Evolutionary conservation across 352 stramenopile species (phyloP), one percentile per base, ranked within the genome.

Genomic region (Phytophthora rubi): DNA sequence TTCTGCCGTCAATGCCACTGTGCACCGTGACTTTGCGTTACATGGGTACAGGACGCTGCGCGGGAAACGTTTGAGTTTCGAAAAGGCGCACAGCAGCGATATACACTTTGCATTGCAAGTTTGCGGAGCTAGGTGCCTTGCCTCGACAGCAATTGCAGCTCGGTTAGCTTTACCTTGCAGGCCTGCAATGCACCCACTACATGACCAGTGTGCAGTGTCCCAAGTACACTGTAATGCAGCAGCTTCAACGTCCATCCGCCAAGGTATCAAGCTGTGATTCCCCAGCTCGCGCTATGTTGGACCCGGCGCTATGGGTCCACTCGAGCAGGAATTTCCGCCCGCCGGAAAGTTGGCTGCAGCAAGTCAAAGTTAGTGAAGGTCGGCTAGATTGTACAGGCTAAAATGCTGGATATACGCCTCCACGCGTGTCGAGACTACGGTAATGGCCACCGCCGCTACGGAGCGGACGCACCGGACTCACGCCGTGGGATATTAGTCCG

Each of bases 1-100:
- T 54, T 54, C 48, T 54, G 18, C 18, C 47, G 21, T 8, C 30
- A 6, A 47, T 59, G 53, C 30, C 53, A 47, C 53, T 54, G 23
- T 35, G 23, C 26, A 6, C 28, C 8, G 53, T 59, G 35, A 5
- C 33, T 59, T 59, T 59, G 53, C 33, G 18, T 49, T 49, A 15
- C 18, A 59, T 59, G 53, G 53, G 53, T 59, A 49, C 53, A 35
- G 1, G 16, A 37, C 23, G 3, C 15, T 47, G 32, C n/a, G n/a
- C 6, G 1, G n/a, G 8, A 52, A 28, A 4, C 18, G n/a, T 28
- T 52, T 8, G 45, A 52, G 1, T 23, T 52, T 52, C n/a, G 12
- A 18, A 47, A 47, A 4, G 13, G 39, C 39, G 39, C 39, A 39
- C 13, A 8, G 33, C 33, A 39, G 33, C 33, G 39, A 47, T 47